These are phyloP conservation scores for Solanum tarijense DNA, from an alignment of 257 asterid genomes.

Conservation along the genomic window DNA sequence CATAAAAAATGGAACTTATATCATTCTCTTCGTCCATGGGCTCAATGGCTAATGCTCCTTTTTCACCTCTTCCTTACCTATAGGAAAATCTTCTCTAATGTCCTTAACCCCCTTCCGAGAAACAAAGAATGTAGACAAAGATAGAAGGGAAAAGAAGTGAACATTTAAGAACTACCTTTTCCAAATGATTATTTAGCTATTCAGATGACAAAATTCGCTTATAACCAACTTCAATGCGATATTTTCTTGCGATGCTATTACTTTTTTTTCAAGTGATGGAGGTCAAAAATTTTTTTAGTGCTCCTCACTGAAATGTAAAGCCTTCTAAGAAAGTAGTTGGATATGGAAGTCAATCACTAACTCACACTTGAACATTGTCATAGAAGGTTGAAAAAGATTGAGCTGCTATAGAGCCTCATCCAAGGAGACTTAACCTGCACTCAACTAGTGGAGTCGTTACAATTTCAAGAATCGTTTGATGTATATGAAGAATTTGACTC, in stretches of 20 bases:
- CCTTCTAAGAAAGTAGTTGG: conserved; percentile 17
- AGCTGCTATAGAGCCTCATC: no score
- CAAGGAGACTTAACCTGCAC: no score
- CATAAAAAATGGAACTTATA: background rate
- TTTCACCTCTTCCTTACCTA: no score
- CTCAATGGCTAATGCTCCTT: background rate
- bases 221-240: background rate
- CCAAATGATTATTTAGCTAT: background rate
- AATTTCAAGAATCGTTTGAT: no score
- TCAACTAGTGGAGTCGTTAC: no score
- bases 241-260: conserved; percentile 1
- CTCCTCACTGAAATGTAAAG: conserved; percentile 18
- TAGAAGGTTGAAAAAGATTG: no score
- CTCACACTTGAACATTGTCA: no score
- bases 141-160: background rate
- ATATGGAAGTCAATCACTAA: conserved; percentile 16
- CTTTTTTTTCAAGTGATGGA: conserved; percentile 26
- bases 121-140: background rate
- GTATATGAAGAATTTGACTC: no score
- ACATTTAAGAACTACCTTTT: background rate
- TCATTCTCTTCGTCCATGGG: background rate
- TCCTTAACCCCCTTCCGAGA: no score
- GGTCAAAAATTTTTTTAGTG: conserved; percentile 14
- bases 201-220: background rate
- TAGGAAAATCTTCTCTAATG: no score